phyloP scores from a whole-genome alignment of 352 stramenopile genomes.

The Phytophthora niederhauseri region DNA sequence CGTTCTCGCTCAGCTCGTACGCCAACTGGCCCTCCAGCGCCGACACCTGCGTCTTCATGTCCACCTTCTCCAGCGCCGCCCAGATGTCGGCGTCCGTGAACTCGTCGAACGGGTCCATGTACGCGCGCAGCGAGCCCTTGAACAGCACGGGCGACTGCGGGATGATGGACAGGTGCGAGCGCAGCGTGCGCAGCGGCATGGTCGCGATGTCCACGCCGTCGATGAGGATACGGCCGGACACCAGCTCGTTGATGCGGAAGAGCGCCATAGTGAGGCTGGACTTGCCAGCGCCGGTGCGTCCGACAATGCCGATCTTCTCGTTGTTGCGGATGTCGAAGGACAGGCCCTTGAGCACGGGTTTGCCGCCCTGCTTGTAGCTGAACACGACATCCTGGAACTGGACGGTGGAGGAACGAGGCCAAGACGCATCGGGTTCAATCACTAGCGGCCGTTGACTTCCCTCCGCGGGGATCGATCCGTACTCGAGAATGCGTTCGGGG shows the following conservation, averaged over 20 bases:
- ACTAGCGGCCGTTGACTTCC: constrained; percentile 19
- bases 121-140: constrained; percentile 83
- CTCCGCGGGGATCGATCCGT: constrained; percentile 40
- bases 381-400: constrained; percentile 52
- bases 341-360: constrained; percentile 43
- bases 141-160: constrained; percentile 90
- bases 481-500: constrained; percentile 51
- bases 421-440: constrained; percentile 40
- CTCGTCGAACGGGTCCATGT: constrained; percentile 90
- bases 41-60: constrained; percentile 57
- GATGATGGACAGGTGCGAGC: constrained; percentile 46
- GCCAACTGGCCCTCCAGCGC: constrained; percentile 24
- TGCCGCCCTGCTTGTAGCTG: constrained; percentile 18
- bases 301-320: constrained; percentile 87
- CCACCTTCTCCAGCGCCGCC: constrained; percentile 71
- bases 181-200: constrained; percentile 37
- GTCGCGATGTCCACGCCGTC: constrained; percentile 46
- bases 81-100: constrained; percentile 80
- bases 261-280: constrained; percentile 81
- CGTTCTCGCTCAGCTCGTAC: constrained; percentile 62
- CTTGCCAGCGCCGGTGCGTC: constrained; percentile 89
- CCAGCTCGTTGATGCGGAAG: constrained; percentile 86
- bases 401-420: constrained; percentile 80
- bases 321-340: constrained; percentile 59
- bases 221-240: constrained; percentile 46